Percentiles rank a stretch among this genome's conserved stretches.
phyloP scores from a whole-genome alignment of 441 rosid species.

The Kokia cookei region DNA sequence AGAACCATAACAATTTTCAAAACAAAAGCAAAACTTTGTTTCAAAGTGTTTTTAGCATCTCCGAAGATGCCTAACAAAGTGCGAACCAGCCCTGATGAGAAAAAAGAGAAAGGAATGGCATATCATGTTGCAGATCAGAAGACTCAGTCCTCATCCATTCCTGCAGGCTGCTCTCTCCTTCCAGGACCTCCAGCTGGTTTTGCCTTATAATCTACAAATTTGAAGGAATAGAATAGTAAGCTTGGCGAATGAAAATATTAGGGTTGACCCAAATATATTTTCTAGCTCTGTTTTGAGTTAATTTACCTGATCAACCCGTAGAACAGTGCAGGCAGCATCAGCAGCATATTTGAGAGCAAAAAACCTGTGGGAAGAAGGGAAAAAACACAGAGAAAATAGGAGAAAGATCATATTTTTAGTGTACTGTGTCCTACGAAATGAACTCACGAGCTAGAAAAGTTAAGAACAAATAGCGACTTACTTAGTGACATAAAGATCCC shows the following conservation, averaged over 20 bases:
- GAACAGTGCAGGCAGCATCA: constrained; percentile 96
- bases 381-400: too few relatives aligned
- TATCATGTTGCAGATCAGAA: neutral
- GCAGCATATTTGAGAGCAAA: constrained; percentile 95
- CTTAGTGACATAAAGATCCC: constrained; percentile 98
- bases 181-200: constrained; percentile 97
- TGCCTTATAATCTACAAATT: constrained; percentile 90
- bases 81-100: constrained; percentile 1
- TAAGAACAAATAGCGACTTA: constrained; percentile 24
- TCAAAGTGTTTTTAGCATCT: constrained; percentile 10
- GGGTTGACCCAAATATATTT: neutral
- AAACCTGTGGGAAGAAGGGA: constrained; percentile 37
- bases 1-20: neutral
- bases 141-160: constrained; percentile 75
- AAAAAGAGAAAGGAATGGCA: neutral
- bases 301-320: constrained; percentile 96
- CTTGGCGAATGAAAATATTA: neutral
- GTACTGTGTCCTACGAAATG: neutral
- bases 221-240: constrained; percentile 8
- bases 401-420: neutral
- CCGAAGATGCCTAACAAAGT: constrained; percentile 3
- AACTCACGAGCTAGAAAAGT: neutral
- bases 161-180: constrained; percentile 78
- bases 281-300: neutral
- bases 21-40: constrained; percentile 15